A percentile compares a stretch with the other conserved stretches of the same genome.
Evolutionary conservation across 2,329 filamentous ascomycete species (phyloP).

Genomic region (Colletotrichum sublineola): DNA sequence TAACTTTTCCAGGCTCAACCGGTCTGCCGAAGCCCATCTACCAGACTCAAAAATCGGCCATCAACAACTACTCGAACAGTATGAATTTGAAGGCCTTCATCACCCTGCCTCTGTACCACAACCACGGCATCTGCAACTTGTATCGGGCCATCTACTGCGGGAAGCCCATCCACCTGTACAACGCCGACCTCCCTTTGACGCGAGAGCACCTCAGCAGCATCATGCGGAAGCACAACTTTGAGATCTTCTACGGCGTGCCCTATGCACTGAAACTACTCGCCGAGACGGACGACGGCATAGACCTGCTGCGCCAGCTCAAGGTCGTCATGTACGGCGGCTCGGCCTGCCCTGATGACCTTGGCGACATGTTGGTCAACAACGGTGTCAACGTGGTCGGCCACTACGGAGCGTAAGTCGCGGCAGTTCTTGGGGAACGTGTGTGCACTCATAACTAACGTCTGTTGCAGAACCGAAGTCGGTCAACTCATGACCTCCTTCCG

Average conservation of each 20-base stretch:
- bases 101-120: conserved; percentile 71
- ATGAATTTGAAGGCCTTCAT: conserved; percentile 63
- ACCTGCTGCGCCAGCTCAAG: conserved; percentile 59
- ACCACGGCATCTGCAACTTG: conserved; percentile 68
- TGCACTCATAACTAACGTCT: conserved; percentile 7
- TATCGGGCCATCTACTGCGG: conserved; percentile 65
- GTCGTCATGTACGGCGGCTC: conserved; percentile 70
- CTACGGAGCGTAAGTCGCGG: conserved; percentile 66
- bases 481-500: conserved; percentile 73
- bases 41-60: conserved; percentile 64
- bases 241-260: conserved; percentile 72
- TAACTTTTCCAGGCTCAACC: conserved; percentile 62
- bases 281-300: conserved; percentile 68
- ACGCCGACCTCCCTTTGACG: conserved; percentile 68
- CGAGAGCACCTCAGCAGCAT: conserved; percentile 60
- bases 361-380: conserved; percentile 63
- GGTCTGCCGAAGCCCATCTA: conserved; percentile 74
- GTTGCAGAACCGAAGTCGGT: conserved; percentile 66
- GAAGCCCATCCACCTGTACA: conserved; percentile 67
- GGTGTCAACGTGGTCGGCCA: conserved; percentile 69
- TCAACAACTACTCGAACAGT: conserved; percentile 60
- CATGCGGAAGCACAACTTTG: conserved; percentile 58
- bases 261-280: conserved; percentile 74
- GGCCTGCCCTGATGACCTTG: conserved; percentile 70
- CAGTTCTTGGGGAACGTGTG: background rate